These are phyloP conservation scores for Colletotrichum tropicicola DNA, from an alignment of 2,329 filamentous ascomycete genomes.

Conservation along the genomic window DNA sequence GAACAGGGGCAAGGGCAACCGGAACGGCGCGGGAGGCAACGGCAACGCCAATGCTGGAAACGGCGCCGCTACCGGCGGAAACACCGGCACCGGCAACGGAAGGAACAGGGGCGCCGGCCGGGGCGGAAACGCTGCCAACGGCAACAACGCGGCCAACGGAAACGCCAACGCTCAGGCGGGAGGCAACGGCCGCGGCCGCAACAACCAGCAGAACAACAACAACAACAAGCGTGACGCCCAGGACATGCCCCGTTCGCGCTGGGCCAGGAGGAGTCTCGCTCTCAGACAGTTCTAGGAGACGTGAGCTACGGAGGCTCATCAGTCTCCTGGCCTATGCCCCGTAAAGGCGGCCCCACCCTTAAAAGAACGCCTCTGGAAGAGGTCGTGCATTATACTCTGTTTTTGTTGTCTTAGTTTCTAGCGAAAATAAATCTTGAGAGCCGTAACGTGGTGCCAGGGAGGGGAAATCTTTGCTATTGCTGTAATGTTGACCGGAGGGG, in stretches of 20 bases:
- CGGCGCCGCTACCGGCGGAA: neutral
- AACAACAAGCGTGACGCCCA: conserved; percentile 14
- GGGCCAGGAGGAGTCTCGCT: conserved; percentile 2
- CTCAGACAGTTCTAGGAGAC: neutral
- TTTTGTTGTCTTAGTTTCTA: neutral
- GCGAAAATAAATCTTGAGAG: neutral
- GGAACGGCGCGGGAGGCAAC: neutral
- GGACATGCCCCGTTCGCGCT: neutral
- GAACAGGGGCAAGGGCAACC: neutral
- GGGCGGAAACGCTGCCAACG: neutral
- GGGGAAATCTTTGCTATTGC: no score
- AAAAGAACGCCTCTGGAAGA: neutral
- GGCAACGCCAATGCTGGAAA: neutral
- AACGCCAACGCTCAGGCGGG: neutral
- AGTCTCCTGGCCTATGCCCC: neutral
- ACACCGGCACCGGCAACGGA: neutral
- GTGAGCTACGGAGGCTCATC: neutral
- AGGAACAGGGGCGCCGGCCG: neutral
- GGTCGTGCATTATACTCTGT: neutral
- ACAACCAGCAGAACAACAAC: conserved; percentile 10
- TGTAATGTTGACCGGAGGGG: no score
- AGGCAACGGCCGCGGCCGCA: neutral
- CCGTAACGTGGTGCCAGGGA: no score
- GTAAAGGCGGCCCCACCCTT: no score
- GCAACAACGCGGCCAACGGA: neutral